Evolutionary conservation across 2,329 filamentous ascomycete species (phyloP), one percentile per base, ranked within the genome.

Genomic region (Metarhizium robertsii): DNA sequence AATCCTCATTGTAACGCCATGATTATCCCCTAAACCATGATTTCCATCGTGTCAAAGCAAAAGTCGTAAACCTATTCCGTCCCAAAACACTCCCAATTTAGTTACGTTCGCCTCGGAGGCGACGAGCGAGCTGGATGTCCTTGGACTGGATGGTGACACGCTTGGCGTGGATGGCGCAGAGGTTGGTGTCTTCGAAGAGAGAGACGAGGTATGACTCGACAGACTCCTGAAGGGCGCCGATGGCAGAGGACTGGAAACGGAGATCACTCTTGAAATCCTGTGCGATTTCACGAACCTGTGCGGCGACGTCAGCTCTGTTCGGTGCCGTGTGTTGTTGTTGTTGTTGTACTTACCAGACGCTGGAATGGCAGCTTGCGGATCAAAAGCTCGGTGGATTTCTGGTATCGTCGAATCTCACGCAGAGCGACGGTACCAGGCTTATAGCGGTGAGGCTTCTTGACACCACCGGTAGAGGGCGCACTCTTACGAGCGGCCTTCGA

Each of bases 161-260:
- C 86, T 97, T 97, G 77, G 94, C 92, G 79, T 97, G 94, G 75
- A 97, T 96, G 70, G 94, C 92, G 79, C 92, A 97, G 53, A 96
- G 79, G 81, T 97, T 97, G 78, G 92, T 96, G 73, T 97, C 92
- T 77, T 97, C 92, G 68, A 97, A 97, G 62, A 97, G 87, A 48
- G 92, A 95, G 76, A 97, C 92, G 68, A 99, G 88, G 79, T 96
- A 97, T 2, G 94, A 95, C 81, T 99, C 94, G 63, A 96, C 92
- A 55, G 94, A 96, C 82, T 99, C 94, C 79, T 99, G 92, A 45
- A 99, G 86, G 62, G 94, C 94, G 69, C 90, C 89, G 71, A 99
- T 96, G 73, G 94, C 94, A 50, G 92, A 96, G 29, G 90, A 95
- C 81, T 99, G 94, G 90, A 96, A 99, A 72, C 92, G 89, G 60